Base-by-base conservation (phyloP, 2,329 filamentous ascomycete genomes). In the Thielaviopsis musarum region DNA sequence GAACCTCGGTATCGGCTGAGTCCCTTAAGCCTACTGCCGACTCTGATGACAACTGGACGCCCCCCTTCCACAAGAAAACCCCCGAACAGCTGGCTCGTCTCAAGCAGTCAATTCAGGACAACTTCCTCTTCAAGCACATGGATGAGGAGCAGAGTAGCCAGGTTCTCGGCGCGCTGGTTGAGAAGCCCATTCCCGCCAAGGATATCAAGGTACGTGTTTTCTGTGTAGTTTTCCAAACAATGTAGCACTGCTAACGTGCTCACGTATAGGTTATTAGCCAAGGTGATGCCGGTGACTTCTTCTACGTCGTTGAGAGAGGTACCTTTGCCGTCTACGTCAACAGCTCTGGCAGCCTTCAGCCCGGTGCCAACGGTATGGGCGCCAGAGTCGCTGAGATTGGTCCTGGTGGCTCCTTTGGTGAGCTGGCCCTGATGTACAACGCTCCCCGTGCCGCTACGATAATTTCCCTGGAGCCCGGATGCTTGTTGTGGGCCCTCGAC, bases 351-450 rank as follows among this genome's bases (percentile, higher is more conserved):
- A 75, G 82, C 49, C 77, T 94, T 58, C 87, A 95, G 68, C 77
- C 89, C 7, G 91, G 91, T 0, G 76, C 80, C 0, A 83, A 91
- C 54, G 93, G 91, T 12, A 78, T 96, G 73, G 93, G 93, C 56
- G 77, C 78, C 62, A 87, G 89, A 66, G 91, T 97, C 28, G 83
- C 83, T 66, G 83, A 79, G 45, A 94, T 94, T 61, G 85, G 88
- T 52, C 82, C 90, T 3, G 93, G 93, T 56, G 91, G 91, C 62
- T 95, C 90, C 3, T 98, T 98, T 71, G 93, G 93, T 66, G 93
- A 98, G 74, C 78, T 98, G 60, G 93, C 93, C 13, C 78, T 98
- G 67, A 97, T 98, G 93, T 97, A 98, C 75, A 96, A 97, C 68
- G 90, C 93, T 22, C 93, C 93, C 26, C 88, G 93, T 68, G 93